Evolutionary conservation across 1,139 yeast genomes (phyloP), one percentile per base, ranked within the genome.

Genomic region (Sugiyamaella sp.): DNA sequence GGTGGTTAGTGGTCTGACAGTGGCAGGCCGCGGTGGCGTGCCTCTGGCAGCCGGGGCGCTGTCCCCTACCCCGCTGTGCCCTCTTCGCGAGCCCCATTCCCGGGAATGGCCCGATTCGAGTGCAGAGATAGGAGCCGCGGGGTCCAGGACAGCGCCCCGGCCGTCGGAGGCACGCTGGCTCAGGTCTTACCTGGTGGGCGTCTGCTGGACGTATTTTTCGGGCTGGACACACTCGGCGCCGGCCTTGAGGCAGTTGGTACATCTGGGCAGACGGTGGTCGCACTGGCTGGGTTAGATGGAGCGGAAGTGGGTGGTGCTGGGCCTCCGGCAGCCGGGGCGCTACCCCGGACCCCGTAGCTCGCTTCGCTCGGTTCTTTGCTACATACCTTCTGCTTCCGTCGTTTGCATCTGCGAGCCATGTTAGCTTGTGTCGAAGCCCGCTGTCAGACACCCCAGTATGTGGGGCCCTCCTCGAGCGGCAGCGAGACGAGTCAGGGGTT

Each of bases 211-310:
- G 56, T 82, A 82, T 52, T 80, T 73, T 3, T 80, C 80, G 0
- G 86, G 86, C 62, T 82, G 84, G 2, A 81, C 71, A 65, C 86
- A 82, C 56, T 74, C 71, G 2, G 77, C 80, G 22, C 78, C 80
- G 0, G 86, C 83, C 60, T 80, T 80, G 50, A 81, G 66, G 67
- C 86, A 82, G 40, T 82, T 81, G 6, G 86, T 79, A 62, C 86
- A 82, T 42, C 80, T 74, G 2, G 86, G 86, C 6, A 78, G 65
- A 52, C 82, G 71, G 56, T 81, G 86, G 60, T 82, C 86, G 66
- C 86, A 82, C 60, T 79, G 47, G 3, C 10, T n/a, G 5, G 9
- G 49, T 48, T 40, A 46, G 51, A 44, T 17, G 10, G 5, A 40
- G 3, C 20, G 19, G 20, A 3, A 35, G 14, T 35, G 3, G 40